These are phyloP conservation scores for Stachybotrys chlorohalonatus DNA, from an alignment of 2,329 filamentous ascomycete genomes.

Conservation along the genomic window DNA sequence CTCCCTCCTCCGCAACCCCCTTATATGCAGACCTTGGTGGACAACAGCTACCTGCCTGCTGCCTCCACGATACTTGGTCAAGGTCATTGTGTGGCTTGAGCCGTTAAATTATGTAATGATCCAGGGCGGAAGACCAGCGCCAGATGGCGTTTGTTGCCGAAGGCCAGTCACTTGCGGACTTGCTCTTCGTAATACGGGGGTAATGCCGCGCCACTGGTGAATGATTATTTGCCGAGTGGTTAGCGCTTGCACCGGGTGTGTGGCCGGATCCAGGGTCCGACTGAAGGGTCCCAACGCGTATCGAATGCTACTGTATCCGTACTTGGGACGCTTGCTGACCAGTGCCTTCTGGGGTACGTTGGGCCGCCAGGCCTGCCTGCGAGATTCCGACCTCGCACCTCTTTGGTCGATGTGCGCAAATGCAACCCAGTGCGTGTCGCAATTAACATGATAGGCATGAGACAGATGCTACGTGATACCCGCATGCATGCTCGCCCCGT, in stretches of 20 bases:
- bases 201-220: too few relatives aligned
- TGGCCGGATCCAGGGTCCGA: background rate
- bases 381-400: background rate
- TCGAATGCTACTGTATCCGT: background rate
- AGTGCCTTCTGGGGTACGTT: background rate
- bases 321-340: background rate
- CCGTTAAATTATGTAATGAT: background rate
- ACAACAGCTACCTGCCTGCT: background rate
- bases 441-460: background rate
- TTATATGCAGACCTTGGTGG: background rate
- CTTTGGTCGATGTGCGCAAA: background rate
- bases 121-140: background rate
- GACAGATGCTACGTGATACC: background rate
- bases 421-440: background rate
- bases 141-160: background rate
- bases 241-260: background rate
- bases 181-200: background rate
- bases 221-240: background rate
- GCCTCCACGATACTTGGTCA: background rate
- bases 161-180: background rate
- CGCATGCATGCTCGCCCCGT: too few relatives aligned
- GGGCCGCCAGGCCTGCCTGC: background rate
- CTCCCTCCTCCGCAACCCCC: too few relatives aligned
- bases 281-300: background rate
- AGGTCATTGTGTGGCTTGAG: background rate